Evolutionary conservation across 208 protist species (phyloP).

Genomic region (Entamoeba invadens): DNA sequence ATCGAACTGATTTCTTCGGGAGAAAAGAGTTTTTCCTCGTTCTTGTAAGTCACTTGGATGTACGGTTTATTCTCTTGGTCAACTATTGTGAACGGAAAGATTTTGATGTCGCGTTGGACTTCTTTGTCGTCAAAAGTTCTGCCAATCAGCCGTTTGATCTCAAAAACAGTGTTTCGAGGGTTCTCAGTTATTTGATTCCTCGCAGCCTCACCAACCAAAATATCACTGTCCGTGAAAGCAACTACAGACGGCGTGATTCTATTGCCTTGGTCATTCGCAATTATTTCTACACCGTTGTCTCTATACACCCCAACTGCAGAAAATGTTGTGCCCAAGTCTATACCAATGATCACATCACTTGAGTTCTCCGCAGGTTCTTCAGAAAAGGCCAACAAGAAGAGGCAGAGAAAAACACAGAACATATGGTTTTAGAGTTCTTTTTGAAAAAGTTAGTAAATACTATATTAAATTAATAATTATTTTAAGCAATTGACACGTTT

Average conservation of each 20-base stretch:
- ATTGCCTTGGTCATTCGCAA: slow-evolving; percentile 60
- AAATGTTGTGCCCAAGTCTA: slow-evolving; percentile 34
- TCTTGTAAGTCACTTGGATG: slow-evolving; percentile 41
- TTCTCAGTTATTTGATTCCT: slow-evolving; percentile 78
- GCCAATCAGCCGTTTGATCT: slow-evolving; percentile 27
- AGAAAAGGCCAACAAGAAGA: too few relatives aligned
- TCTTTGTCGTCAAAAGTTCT: neutral
- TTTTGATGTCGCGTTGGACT: neutral
- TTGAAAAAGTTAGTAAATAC: too few relatives aligned
- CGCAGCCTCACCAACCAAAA: slow-evolving; percentile 77
- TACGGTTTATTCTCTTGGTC: slow-evolving; percentile 1
- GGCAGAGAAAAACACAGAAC: too few relatives aligned
- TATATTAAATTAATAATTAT: too few relatives aligned
- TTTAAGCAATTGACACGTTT: too few relatives aligned
- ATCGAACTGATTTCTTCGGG: slow-evolving; percentile 86
- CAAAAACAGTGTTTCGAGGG: slow-evolving; percentile 28
- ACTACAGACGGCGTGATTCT: slow-evolving; percentile 93
- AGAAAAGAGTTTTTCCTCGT: slow-evolving; percentile 63
- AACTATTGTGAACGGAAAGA: slow-evolving; percentile 12
- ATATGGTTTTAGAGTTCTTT: too few relatives aligned
- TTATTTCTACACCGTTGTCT: slow-evolving; percentile 16
- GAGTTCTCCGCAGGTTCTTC: too few relatives aligned
- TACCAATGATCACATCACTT: slow-evolving; percentile 16
- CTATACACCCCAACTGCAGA: slow-evolving; percentile 21
- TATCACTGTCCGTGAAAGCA: slow-evolving; percentile 79